Evolutionary conservation across 2,329 filamentous ascomycete genomes (phyloP).

Genomic region (Thelonectria blattea): DNA sequence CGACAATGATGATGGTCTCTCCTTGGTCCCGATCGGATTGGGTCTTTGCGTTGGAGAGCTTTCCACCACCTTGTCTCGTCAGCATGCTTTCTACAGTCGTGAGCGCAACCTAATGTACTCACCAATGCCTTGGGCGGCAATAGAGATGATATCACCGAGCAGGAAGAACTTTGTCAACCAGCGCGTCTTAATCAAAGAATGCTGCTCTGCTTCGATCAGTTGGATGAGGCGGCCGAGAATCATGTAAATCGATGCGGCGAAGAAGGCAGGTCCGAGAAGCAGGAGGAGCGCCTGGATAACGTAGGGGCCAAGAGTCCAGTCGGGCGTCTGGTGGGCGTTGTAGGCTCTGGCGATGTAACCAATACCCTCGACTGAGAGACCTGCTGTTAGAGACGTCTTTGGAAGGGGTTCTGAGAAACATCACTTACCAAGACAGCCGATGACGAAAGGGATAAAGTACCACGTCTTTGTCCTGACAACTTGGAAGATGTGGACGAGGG

Average conservation of each 20-base stretch:
- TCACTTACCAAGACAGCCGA: slow-evolving; percentile 55
- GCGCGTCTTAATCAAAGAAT: slow-evolving; percentile 47
- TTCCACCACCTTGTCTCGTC: slow-evolving; percentile 2
- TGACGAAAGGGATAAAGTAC: slow-evolving; percentile 56
- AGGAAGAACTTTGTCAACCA: slow-evolving; percentile 58
- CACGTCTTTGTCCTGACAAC: slow-evolving; percentile 49
- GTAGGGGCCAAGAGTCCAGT: slow-evolving; percentile 39
- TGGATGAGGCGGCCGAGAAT: slow-evolving; percentile 47
- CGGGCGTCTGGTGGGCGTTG: slow-evolving; percentile 29
- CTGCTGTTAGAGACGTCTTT: background rate
- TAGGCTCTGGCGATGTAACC: slow-evolving; percentile 4
- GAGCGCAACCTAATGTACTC: background rate
- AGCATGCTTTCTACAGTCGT: background rate
- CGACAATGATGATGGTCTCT: slow-evolving; percentile 55
- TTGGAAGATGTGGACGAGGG: slow-evolving; percentile 46
- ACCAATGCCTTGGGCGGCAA: slow-evolving; percentile 36
- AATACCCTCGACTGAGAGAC: background rate
- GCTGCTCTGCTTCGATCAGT: slow-evolving; percentile 42
- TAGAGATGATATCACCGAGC: slow-evolving; percentile 52
- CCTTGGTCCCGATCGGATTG: slow-evolving; percentile 34
- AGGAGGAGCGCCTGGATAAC: slow-evolving; percentile 45
- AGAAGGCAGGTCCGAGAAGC: slow-evolving; percentile 46
- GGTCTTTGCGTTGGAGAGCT: background rate
- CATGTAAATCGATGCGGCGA: slow-evolving; percentile 53
- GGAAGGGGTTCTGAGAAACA: background rate